phyloP scores from a whole-genome alignment of 1,284 basidiomycete species.

The Cryptococcus hybrid region DNA sequence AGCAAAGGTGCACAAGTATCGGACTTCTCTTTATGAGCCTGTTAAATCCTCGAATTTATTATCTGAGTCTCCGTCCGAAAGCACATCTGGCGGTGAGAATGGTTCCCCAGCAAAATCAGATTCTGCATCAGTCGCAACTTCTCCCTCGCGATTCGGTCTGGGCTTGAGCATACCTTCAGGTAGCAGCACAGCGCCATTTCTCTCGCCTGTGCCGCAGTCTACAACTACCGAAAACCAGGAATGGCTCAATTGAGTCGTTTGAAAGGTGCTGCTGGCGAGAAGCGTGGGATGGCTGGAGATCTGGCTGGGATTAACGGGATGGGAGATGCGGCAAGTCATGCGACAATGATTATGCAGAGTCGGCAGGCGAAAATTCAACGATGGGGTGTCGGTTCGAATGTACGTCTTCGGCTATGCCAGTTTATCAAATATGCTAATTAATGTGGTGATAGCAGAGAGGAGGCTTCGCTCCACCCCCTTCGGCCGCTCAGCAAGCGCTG shows the following conservation, averaged over 20 bases:
- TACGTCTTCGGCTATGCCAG: neutral
- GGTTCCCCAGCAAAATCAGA: constrained; percentile 3
- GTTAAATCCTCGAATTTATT: constrained; percentile 15
- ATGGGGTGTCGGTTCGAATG: constrained; percentile 47
- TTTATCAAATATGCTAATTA: neutral
- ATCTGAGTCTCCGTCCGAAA: constrained; percentile 13
- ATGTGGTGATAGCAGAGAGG: constrained; percentile 5
- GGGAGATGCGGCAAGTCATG: constrained; percentile 54
- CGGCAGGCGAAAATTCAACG: constrained; percentile 57
- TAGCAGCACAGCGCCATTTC: neutral
- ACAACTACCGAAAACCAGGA: neutral
- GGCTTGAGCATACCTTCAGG: constrained; percentile 16
- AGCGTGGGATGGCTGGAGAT: constrained; percentile 31
- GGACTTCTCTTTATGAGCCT: constrained; percentile 40
- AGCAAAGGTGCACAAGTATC: constrained; percentile 26
- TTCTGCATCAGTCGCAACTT: constrained; percentile 1
- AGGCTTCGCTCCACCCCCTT: constrained; percentile 27
- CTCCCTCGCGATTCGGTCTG: constrained; percentile 15
- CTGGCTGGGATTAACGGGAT: constrained; percentile 34
- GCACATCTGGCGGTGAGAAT: neutral
- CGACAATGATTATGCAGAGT: constrained; percentile 57
- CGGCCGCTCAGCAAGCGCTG: constrained; percentile 30
- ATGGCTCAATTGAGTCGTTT: neutral
- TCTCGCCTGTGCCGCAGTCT: neutral
- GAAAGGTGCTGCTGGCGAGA: neutral